phyloP scores from a whole-genome alignment of 1,284 basidiomycete species.

The Sutorius eximius region DNA sequence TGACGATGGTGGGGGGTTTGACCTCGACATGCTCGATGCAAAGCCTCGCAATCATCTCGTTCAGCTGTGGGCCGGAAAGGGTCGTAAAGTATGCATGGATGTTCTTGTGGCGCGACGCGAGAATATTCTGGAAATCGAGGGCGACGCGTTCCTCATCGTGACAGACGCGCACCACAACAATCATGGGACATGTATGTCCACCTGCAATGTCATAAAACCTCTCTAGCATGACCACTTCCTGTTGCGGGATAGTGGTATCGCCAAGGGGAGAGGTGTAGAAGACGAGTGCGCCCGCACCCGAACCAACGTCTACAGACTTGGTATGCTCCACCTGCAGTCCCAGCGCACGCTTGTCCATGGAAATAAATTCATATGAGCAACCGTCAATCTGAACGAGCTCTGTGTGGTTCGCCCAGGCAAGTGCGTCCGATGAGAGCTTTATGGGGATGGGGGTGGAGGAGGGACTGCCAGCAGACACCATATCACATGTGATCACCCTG shows the following conservation, averaged over 20 bases:
- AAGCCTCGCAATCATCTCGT: too few relatives aligned
- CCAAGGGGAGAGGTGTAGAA: not conserved
- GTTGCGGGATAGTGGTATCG: not conserved
- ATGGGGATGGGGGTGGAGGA: not conserved
- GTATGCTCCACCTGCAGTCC: not conserved
- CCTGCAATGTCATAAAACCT: not conserved
- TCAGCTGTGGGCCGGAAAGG: not conserved
- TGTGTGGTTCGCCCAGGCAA: not conserved
- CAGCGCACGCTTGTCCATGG: not conserved
- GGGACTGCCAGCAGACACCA: not conserved
- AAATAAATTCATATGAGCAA: not conserved
- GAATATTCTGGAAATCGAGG: too few relatives aligned
- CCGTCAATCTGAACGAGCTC: not conserved
- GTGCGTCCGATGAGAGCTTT: not conserved
- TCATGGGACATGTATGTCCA: not conserved
- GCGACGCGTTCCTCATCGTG: not conserved
- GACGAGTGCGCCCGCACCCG: not conserved
- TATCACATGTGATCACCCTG: not conserved
- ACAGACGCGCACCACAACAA: not conserved
- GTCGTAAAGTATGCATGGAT: not conserved
- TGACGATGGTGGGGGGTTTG: not conserved
- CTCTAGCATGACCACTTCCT: not conserved
- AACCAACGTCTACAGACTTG: not conserved
- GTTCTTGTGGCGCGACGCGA: too few relatives aligned
- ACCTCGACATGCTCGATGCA: too few relatives aligned